Evolutionary conservation across 1,139 yeast genomes (phyloP).

Genomic region (Blastobotrys malaysiensis): DNA sequence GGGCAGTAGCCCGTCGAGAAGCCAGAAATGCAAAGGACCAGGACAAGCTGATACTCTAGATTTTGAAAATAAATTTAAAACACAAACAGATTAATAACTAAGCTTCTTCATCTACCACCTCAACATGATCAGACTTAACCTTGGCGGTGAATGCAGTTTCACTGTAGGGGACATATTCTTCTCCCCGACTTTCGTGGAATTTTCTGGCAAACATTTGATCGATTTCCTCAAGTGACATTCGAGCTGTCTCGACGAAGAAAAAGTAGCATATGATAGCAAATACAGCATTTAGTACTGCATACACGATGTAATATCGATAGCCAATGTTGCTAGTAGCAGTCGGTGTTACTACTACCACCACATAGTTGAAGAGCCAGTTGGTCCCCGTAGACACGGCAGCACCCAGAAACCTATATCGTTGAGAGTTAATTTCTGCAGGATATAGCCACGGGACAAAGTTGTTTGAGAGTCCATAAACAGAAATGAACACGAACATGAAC

Average conservation of each 20-base stretch:
- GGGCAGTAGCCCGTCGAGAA: no score
- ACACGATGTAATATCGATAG: conserved; percentile 35
- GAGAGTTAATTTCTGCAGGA: conserved; percentile 1
- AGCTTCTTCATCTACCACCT: not conserved
- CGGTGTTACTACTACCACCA: conserved; percentile 30
- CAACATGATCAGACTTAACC: not conserved
- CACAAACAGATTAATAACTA: no score
- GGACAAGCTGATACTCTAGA: no score
- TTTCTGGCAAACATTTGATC: conserved; percentile 37
- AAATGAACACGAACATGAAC: conserved; percentile 21
- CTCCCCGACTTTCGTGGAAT: not conserved
- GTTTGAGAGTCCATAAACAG: not conserved
- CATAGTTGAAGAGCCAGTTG: conserved; percentile 4
- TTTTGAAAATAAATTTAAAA: no score
- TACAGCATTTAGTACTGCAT: conserved; percentile 24
- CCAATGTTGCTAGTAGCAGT: conserved; percentile 35
- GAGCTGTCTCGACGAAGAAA: conserved; percentile 40
- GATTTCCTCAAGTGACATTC: conserved; percentile 38
- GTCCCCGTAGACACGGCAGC: conserved; percentile 1
- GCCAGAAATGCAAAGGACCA: no score
- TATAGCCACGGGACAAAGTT: conserved; percentile 1
- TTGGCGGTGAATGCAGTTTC: conserved; percentile 1
- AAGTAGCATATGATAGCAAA: conserved; percentile 35
- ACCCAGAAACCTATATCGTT: not conserved
- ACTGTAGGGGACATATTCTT: not conserved